These are phyloP conservation scores for Dichomitus squalens DNA, from an alignment of 1,284 basidiomycete genomes.

Conservation along the genomic window DNA sequence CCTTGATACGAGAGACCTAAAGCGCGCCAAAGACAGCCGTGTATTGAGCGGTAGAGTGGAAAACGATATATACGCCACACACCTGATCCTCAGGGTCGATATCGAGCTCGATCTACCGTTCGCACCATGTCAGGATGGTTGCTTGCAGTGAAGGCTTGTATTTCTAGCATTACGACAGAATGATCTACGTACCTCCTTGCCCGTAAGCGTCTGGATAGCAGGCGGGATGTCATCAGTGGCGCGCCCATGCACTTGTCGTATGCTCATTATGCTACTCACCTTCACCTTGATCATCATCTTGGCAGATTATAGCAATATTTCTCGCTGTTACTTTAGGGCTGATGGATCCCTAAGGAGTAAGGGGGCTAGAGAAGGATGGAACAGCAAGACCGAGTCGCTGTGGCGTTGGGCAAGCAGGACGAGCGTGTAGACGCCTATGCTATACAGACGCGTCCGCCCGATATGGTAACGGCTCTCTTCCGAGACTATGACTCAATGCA, in stretches of 20 bases:
- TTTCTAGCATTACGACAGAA: neutral
- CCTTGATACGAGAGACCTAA: conserved; percentile 95
- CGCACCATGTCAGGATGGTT: neutral
- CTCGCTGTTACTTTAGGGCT: neutral
- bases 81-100: conserved; percentile 93
- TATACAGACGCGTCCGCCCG: conserved; percentile 12
- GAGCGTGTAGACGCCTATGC: conserved; percentile 14
- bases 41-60: neutral
- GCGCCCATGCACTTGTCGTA: neutral
- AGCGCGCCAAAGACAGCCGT: neutral
- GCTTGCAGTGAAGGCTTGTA: neutral
- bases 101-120: conserved; percentile 87
- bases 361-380: neutral
- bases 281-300: conserved; percentile 85
- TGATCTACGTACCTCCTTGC: conserved; percentile 76
- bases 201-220: conserved; percentile 77
- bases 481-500: too few relatives aligned
- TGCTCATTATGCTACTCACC: conserved; percentile 40
- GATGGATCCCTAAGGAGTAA: neutral
- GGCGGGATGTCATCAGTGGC: conserved; percentile 16
- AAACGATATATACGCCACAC: conserved; percentile 31
- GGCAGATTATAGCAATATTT: too few relatives aligned
- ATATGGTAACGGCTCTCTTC: conserved; percentile 16
- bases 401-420: conserved; percentile 16
- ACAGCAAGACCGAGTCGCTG: conserved; percentile 3